A percentile compares a stretch with the other conserved stretches of the same genome.
These are phyloP conservation scores for Xylariaceae sp. DNA, from an alignment of 2,329 filamentous ascomycete genomes.

Conservation along the genomic window DNA sequence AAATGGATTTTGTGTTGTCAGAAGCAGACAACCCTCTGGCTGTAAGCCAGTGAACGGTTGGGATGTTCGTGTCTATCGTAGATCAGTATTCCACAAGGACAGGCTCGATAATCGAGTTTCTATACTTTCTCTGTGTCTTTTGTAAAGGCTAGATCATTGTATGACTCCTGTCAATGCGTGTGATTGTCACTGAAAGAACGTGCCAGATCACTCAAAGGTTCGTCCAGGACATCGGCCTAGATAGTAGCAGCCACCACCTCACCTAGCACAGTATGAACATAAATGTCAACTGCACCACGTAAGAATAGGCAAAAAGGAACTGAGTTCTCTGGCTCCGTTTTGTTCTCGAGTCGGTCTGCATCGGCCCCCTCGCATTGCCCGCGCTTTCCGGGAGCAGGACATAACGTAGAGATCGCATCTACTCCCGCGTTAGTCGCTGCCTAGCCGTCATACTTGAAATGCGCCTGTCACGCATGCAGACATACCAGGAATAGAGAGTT, in stretches of 20 bases:
- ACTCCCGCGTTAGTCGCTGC: constrained; percentile 5
- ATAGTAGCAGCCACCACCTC: not conserved
- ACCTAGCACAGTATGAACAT: constrained; percentile 67
- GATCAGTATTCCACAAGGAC: too few relatives aligned
- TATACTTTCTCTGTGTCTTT: too few relatives aligned
- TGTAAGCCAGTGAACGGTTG: too few relatives aligned
- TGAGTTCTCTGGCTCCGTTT: constrained; percentile 86
- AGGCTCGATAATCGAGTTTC: too few relatives aligned
- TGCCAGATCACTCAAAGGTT: too few relatives aligned
- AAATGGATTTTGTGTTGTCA: too few relatives aligned
- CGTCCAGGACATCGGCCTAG: too few relatives aligned
- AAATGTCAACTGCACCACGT: constrained; percentile 86
- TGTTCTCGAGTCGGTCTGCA: constrained; percentile 69
- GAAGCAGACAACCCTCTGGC: too few relatives aligned
- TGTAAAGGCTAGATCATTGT: too few relatives aligned
- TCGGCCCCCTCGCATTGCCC: constrained; percentile 57
- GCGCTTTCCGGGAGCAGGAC: constrained; percentile 84
- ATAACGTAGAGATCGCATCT: constrained; percentile 94
- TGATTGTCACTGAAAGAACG: too few relatives aligned
- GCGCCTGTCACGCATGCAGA: constrained; percentile 23
- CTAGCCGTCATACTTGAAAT: not conserved
- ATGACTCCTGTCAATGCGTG: too few relatives aligned
- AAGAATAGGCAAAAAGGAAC: constrained; percentile 91
- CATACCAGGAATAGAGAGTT: constrained; percentile 92
- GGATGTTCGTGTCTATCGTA: too few relatives aligned